Evolutionary conservation across 208 protist species (phyloP).

Genomic region (Lotmaria passim): DNA sequence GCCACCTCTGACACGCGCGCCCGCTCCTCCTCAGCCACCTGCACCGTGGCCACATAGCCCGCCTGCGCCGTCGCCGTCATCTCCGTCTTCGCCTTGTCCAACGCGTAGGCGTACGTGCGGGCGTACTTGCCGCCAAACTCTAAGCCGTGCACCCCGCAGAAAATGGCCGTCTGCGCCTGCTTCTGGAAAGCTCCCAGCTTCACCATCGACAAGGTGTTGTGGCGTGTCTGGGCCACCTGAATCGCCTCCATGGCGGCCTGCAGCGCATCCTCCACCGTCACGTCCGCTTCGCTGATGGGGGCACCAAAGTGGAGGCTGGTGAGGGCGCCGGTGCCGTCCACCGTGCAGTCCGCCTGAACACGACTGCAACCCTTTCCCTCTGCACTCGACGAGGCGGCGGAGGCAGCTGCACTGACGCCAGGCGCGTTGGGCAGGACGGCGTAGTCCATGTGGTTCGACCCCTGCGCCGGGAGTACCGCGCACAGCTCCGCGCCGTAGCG

Average conservation of each 20-base stretch:
- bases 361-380: background rate
- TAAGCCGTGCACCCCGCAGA: constrained; percentile 64
- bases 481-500: constrained; percentile 78
- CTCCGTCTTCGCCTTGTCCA: constrained; percentile 78
- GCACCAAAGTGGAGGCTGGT: constrained; percentile 39
- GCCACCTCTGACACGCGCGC: constrained; percentile 59
- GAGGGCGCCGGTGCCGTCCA: constrained; percentile 80
- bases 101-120: constrained; percentile 82
- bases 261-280: constrained; percentile 65
- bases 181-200: constrained; percentile 65
- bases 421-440: constrained; percentile 24
- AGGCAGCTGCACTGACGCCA: background rate
- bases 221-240: constrained; percentile 67
- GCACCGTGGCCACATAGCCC: constrained; percentile 41
- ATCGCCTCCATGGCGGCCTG: constrained; percentile 54
- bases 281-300: constrained; percentile 36
- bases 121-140: constrained; percentile 88
- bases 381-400: background rate
- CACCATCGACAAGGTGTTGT: constrained; percentile 70
- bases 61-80: constrained; percentile 44
- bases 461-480: constrained; percentile 54
- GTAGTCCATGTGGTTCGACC: constrained; percentile 35
- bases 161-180: constrained; percentile 70
- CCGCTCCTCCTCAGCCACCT: constrained; percentile 47
- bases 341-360: constrained; percentile 55